Evolutionary conservation across 192 early-diverging fungal genomes (phyloP).

Genomic region (Linnemannia schmuckeri): DNA sequence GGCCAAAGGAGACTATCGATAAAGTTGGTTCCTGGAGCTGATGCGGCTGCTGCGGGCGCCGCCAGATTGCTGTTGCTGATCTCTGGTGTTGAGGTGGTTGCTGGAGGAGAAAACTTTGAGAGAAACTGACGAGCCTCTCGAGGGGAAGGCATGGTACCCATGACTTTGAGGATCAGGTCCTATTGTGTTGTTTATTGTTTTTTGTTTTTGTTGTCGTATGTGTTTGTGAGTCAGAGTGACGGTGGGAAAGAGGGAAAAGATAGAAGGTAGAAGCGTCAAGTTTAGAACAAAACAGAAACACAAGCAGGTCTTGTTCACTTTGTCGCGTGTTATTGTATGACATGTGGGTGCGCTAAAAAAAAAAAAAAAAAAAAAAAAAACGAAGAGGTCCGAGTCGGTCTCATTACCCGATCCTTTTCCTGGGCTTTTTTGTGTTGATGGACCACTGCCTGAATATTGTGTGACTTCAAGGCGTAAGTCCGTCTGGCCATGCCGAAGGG

Average conservation of each 20-base stretch:
- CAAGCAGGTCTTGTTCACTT: background rate
- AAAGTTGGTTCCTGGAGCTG: conserved; percentile 51
- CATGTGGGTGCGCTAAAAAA: background rate
- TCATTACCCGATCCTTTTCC: conserved; percentile 52
- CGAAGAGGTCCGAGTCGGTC: background rate
- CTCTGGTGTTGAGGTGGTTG: conserved; percentile 16
- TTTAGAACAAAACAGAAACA: background rate
- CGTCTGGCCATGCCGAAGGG: conserved; percentile 7
- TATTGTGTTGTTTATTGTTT: conserved; percentile 21
- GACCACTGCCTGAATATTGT: conserved; percentile 42
- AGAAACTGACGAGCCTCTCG: conserved; percentile 75
- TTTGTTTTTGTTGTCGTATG: background rate
- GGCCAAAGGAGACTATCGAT: conserved; percentile 59
- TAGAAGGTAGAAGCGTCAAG: background rate
- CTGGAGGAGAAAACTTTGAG: conserved; percentile 60
- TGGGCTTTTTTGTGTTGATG: conserved; percentile 27
- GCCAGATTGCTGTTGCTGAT: background rate
- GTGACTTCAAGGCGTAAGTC: conserved; percentile 27
- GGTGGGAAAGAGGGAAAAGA: background rate
- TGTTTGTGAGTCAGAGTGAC: conserved; percentile 21
- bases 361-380: conserved; percentile 1
- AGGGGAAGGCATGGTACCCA: conserved; percentile 71
- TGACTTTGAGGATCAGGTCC: conserved; percentile 74
- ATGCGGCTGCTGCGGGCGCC: no score
- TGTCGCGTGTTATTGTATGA: background rate